These are phyloP conservation scores for Pythium guiyangense DNA, from an alignment of 352 stramenopile species.

Conservation along the genomic window DNA sequence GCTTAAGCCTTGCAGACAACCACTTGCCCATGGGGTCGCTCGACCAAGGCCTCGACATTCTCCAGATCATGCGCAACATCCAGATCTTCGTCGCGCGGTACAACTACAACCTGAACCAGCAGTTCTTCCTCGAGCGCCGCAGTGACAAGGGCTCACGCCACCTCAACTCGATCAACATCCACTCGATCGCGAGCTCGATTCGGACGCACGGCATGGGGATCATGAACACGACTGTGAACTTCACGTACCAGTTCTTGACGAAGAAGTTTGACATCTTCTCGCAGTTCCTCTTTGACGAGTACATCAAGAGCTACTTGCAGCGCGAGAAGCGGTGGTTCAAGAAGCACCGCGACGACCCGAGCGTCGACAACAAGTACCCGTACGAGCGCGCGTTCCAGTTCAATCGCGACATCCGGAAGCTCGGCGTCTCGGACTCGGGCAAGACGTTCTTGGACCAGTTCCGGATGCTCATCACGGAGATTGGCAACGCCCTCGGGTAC, in stretches of 20 bases:
- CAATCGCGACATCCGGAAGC: conserved; percentile 88
- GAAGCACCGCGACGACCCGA: conserved; percentile 86
- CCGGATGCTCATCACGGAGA: conserved; percentile 89
- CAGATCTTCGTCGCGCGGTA: conserved; percentile 88
- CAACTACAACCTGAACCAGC: conserved; percentile 96
- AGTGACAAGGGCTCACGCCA: conserved; percentile 90
- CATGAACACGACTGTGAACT: conserved; percentile 95
- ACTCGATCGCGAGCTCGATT: conserved; percentile 89
- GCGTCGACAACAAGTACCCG: conserved; percentile 92
- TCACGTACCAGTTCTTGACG: conserved; percentile 93
- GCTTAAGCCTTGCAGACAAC: conserved; percentile 88
- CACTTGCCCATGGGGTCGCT: conserved; percentile 91
- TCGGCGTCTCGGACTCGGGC: conserved; percentile 80
- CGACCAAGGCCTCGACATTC: conserved; percentile 90
- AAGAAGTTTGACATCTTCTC: conserved; percentile 90
- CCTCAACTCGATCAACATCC: conserved; percentile 92
- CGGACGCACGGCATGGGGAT: conserved; percentile 95
- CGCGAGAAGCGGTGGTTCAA: conserved; percentile 93
- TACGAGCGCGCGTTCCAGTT: conserved; percentile 90
- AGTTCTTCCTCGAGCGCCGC: conserved; percentile 92
- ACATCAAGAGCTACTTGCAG: conserved; percentile 92
- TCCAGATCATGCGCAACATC: conserved; percentile 96
- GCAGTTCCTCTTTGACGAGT: conserved; percentile 93
- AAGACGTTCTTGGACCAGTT: conserved; percentile 91
- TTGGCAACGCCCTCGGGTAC: conserved; percentile 92